Evolutionary conservation across 306 rosid species (phyloP).

Genomic region (Pyrus bretschneideri): DNA sequence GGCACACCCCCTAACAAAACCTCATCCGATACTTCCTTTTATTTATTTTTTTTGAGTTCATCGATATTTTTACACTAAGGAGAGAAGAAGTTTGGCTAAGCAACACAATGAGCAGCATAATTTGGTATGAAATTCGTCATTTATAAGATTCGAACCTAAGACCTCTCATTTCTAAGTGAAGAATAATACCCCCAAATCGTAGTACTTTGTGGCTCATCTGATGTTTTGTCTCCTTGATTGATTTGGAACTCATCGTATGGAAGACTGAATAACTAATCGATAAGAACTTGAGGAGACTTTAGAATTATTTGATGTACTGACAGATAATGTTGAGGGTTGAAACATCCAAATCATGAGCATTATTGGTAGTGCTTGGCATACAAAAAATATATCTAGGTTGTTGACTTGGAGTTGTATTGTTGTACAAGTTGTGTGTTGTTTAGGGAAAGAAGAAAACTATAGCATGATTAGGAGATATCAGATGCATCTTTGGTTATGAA

Average conservation of each 20-base stretch:
- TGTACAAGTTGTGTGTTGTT: background rate
- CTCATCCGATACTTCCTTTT: background rate
- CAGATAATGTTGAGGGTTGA: background rate
- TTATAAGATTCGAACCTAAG: no score
- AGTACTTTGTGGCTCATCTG: background rate
- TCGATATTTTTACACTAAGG: no score
- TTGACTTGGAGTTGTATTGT: background rate
- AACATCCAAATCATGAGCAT: background rate
- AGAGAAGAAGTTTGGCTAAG: rapidly evolving
- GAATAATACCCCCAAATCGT: no score
- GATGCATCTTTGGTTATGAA: constrained; percentile 2
- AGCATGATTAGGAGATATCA: background rate
- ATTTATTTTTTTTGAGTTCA: no score
- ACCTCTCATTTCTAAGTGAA: no score
- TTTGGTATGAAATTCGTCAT: no score
- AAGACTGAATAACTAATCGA: no score
- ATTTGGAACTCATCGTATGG: background rate
- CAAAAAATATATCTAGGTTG: background rate
- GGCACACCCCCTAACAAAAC: no score
- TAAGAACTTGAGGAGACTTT: no score
- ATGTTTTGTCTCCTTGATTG: background rate
- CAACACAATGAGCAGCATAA: no score
- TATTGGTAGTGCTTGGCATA: background rate
- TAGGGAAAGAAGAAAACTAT: background rate
- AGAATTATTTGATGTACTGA: no score